Evolutionary conservation across 345 rosid genomes (phyloP), one percentile per base, ranked within the genome.

Genomic region (Carallia pectinifolia): DNA sequence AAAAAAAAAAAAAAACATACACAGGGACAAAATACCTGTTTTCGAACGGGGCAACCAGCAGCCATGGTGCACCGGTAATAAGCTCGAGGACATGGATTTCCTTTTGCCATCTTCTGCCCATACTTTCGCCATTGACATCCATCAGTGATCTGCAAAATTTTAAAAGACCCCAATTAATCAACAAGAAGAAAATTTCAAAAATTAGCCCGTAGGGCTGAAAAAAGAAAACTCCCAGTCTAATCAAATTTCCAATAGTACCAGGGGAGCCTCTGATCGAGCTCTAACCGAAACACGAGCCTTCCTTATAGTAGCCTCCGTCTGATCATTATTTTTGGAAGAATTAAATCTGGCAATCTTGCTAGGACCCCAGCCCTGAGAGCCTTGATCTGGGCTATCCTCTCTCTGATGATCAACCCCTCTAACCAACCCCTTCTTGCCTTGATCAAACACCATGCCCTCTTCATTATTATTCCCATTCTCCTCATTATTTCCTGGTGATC

Each of bases 71-170:
- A 89, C 48, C 95, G 80, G 53, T 89, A 85, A 53, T 89, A 89
- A 34, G 95, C 95, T 59, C 95, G 87, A 61, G 95, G 95, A 69
- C 89, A 87, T 2, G 95, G 91, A 73, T 89, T 89, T 72, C 91
- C 95, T 59, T 89, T 89, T 0, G 91, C 95, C 90, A 85, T 85
- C 71, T 89, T 89, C 77, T 89, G 95, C 10, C 95, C 95, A 65
- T 87, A 89, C 66, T 89, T 87, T 64, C 91, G 68, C 95, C 95
- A 89, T 71, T 89, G 95, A 40, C 95, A 89, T 54, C 95, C 91
- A 77, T 89, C 95, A 12, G 83, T 81, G 34, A 89, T 87, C 95
- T 85, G 30, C 1, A 44, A 66, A 60, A 23, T 4, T 1, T 23
- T 18, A 40, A 65, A 60, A 23, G n/a, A 7, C 19, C 17, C 7